These are phyloP conservation scores for Yamadazyma diospyri DNA, from an alignment of 1,139 yeast genomes.

Conservation along the genomic window DNA sequence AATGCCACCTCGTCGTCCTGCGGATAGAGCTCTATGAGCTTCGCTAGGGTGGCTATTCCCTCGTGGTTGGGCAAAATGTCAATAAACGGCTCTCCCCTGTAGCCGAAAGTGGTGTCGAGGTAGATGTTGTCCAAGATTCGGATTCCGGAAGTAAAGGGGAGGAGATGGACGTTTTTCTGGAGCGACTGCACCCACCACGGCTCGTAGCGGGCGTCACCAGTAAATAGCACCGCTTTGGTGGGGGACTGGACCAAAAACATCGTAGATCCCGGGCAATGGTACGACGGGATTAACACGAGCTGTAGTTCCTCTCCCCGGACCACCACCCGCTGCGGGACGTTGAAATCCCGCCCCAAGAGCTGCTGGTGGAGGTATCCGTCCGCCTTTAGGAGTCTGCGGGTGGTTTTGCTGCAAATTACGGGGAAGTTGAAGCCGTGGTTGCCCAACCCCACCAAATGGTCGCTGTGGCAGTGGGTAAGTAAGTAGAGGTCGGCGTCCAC, in stretches of 20 bases:
- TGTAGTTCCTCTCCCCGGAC: slow-evolving; percentile 15
- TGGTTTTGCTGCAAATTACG: slow-evolving; percentile 49
- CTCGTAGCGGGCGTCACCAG: slow-evolving; percentile 64
- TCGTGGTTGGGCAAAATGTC: slow-evolving; percentile 39
- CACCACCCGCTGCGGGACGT: slow-evolving; percentile 21
- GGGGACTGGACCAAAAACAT: slow-evolving; percentile 50
- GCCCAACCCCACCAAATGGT: slow-evolving; percentile 52
- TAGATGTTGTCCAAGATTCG: slow-evolving; percentile 44
- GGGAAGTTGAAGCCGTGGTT: slow-evolving; percentile 35
- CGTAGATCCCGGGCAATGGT: slow-evolving; percentile 64
- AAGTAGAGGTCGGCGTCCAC: slow-evolving; percentile 26
- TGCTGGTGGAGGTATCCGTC: slow-evolving; percentile 6
- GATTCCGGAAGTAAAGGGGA: slow-evolving; percentile 40
- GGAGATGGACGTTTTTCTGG: slow-evolving; percentile 33
- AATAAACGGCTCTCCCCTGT: slow-evolving; percentile 48
- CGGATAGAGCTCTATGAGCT: slow-evolving; percentile 42
- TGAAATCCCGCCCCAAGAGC: too few relatives aligned
- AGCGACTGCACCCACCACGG: slow-evolving; percentile 46
- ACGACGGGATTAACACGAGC: slow-evolving; percentile 35
- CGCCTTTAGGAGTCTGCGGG: slow-evolving; percentile 32
- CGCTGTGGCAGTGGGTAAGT: slow-evolving; percentile 56
- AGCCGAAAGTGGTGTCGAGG: slow-evolving; percentile 55
- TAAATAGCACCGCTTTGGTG: slow-evolving; percentile 37
- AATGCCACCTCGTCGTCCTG: slow-evolving; percentile 38
- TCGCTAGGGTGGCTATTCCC: slow-evolving; percentile 36